Percentiles rank a stretch among this genome's conserved stretches.
Evolutionary conservation across 768 basidiomycete genomes (phyloP).

Genomic region (Boletus insuetus): DNA sequence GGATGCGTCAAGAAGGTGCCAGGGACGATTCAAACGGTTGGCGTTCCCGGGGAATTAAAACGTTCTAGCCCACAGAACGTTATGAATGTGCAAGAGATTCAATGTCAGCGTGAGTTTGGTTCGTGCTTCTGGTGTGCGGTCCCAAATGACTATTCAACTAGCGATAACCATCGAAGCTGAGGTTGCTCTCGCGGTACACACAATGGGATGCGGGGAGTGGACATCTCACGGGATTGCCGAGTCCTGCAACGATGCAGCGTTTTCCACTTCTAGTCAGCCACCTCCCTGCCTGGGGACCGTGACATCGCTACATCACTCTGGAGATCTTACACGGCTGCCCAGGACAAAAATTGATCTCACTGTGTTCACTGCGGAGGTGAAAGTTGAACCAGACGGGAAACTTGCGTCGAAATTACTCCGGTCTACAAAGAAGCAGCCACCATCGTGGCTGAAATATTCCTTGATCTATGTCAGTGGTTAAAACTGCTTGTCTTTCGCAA

Average conservation of each 20-base stretch:
- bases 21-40: too few relatives aligned
- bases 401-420: background rate
- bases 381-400: background rate
- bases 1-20: conserved; percentile 44
- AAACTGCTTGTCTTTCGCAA: background rate
- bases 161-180: conserved; percentile 77
- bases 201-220: background rate
- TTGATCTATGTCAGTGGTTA: conserved; percentile 1
- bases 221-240: background rate
- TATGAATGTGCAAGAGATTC: conserved; percentile 62
- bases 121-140: too few relatives aligned
- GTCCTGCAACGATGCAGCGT: background rate
- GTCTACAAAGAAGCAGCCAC: conserved; percentile 3
- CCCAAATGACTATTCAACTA: conserved; percentile 16
- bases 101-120: conserved; percentile 31
- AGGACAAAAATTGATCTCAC: conserved; percentile 18
- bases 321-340: too few relatives aligned
- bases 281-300: too few relatives aligned
- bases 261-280: background rate
- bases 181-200: conserved; percentile 63
- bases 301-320: too few relatives aligned
- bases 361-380: conserved; percentile 25
- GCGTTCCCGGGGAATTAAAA: conserved; percentile 39
- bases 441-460: background rate
- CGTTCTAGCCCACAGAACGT: conserved; percentile 52